Evolutionary conservation across 805 yeast genomes (phyloP), one percentile per base, ranked within the genome.

Genomic region (Kluyveromyces siamensis): DNA sequence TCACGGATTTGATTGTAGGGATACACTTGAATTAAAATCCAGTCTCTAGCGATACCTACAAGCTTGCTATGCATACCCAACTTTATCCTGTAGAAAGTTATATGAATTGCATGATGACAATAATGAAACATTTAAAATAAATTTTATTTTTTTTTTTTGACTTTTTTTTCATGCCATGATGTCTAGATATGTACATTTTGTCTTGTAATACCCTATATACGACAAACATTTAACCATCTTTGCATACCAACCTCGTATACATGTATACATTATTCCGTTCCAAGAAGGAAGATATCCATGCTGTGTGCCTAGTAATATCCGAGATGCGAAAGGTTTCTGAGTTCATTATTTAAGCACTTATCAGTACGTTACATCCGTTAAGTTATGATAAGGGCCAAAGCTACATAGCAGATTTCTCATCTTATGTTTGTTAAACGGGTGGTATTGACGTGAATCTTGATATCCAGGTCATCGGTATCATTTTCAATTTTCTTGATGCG

Each of bases 381-480:
- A 42, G 13, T 13, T 16, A 42, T 11, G 17, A 13, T 41, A 8
- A 8, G 25, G 16, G 11, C 5, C 8, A 11, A 10, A 18, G 2
- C 13, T 11, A 14, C 9, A 27, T 11, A 13, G 40, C 18, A 4
- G n/a, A n/a, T 16, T 5, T 37, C 33, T 53, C 62, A 76, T 38
- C 74, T 67, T 45, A 79, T 78, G 54, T 79, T 72, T 43, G 80
- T 76, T 63, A 86, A 72, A 50, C 86, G 77, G 17, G 83, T 75
- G 35, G 84, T 83, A 62, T 86, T 87, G 69, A 84, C 71, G 61
- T 86, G 90, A 46, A 91, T 83, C 62, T 83, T 83, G 50, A 87
- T 83, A 65, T 91, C 97, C 62, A 89, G 74, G 47, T 78, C 77
- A 61, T 87, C 95, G 2, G 96, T 85, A 61, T 84, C 83, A 55